Evolutionary conservation across 345 rosid species (phyloP), one percentile per base, ranked within the genome.

Genomic region (Erucastrum elatum): DNA sequence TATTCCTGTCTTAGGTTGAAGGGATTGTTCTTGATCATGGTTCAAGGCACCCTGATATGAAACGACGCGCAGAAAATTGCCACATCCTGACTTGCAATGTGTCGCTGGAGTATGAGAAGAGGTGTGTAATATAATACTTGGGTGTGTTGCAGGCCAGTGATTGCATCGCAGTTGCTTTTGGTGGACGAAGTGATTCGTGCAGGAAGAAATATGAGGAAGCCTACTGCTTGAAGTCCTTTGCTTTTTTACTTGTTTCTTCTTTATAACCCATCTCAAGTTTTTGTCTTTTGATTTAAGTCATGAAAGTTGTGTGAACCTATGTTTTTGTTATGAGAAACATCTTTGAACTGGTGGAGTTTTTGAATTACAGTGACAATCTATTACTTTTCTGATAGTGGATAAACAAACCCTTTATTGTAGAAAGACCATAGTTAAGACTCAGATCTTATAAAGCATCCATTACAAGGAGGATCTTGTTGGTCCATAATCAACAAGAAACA

Each of bases 151-250:
- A 95, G 99, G 85, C 97, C 98, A 41, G 96, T 95, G 37, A 95
- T 93, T 60, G 91, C 97, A 2, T 93, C 99, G 2, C 99, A 95
- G 80, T 83, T 95, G 83, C 93, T 95, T 10, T 83, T 91, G 90
- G 99, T 96, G 62, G 99, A 96, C 81, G 99, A 96, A 85, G 99
- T 96, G 69, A 96, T 96, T 37, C 94, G 99, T 3, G 99, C 99
- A 56, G 98, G 98, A 44, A 92, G 98, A 51, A 96, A 96, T 75
- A 96, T 96, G 99, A 85, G 98, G 87, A 96, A 93, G 87, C 99
- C 99, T 80, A 88, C 70, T 80, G 82, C 68, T 58, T 80, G 72
- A 75, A 39, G 68, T 11, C 46, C 17, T 72, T 21, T 25, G 31
- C 30, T 37, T 63, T 35, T 4, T 41, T 26, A 6, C 30, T 26